A percentile compares a stretch with the other conserved stretches of the same genome.
Evolutionary conservation across 164 flowering plant species (phyloP).

Genomic region (Vitis amurensis): DNA sequence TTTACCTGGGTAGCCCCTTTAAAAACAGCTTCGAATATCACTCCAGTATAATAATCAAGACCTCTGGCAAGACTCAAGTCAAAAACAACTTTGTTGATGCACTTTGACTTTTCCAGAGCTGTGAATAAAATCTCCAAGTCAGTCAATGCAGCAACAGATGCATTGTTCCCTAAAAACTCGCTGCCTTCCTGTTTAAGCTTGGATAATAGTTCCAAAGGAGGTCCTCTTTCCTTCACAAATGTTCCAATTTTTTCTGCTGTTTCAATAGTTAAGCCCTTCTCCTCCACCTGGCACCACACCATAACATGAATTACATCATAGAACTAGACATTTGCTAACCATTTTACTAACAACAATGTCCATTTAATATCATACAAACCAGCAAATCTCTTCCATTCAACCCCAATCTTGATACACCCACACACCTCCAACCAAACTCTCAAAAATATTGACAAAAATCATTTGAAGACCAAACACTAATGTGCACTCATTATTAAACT

Average conservation of each 20-base stretch:
- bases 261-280: slow-evolving; percentile 76
- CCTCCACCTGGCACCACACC: slow-evolving; percentile 54
- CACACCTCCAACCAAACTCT: too few relatives aligned
- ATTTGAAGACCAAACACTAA: too few relatives aligned
- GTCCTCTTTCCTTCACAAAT: slow-evolving; percentile 82
- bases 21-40: slow-evolving; percentile 92
- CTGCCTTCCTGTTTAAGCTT: slow-evolving; percentile 72
- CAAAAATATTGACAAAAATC: too few relatives aligned
- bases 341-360: too few relatives aligned
- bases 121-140: slow-evolving; percentile 81
- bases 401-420: too few relatives aligned
- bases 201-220: slow-evolving; percentile 62
- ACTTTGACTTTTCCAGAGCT: slow-evolving; percentile 69
- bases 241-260: slow-evolving; percentile 78
- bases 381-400: too few relatives aligned
- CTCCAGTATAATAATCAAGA: slow-evolving; percentile 97
- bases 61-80: slow-evolving; percentile 99
- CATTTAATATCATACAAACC: too few relatives aligned
- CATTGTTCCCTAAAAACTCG: slow-evolving; percentile 49
- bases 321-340: not conserved
- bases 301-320: not conserved
- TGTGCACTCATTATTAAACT: too few relatives aligned
- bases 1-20: slow-evolving; percentile 86
- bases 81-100: slow-evolving; percentile 72
- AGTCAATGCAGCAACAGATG: slow-evolving; percentile 58